phyloP scores from a whole-genome alignment of 176 grass and related monocot species.

The Oryza nivara region DNA sequence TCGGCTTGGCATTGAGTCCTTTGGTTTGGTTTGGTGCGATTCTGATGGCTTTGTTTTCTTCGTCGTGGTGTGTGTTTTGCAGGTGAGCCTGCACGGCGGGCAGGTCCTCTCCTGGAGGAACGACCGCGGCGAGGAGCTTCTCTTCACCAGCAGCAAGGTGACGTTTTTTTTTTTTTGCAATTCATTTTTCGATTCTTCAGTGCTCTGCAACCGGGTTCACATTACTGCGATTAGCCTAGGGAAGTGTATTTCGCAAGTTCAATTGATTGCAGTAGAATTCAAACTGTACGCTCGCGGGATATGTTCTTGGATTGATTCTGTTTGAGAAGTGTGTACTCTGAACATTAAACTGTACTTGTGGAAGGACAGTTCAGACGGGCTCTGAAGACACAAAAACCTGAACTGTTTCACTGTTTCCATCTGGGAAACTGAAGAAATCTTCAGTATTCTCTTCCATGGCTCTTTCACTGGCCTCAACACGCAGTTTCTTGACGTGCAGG shows the following conservation, averaged over 20 bases:
- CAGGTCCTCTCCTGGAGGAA: constrained; percentile 95
- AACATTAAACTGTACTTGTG: constrained; percentile 3
- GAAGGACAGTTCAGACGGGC: neutral
- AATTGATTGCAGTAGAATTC: neutral
- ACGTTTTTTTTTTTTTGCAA: neutral
- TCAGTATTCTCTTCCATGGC: neutral
- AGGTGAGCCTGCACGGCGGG: constrained; percentile 95
- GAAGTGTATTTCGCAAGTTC: neutral
- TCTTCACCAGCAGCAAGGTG: constrained; percentile 99
- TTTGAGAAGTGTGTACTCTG: neutral
- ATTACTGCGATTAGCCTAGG: neutral
- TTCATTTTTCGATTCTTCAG: neutral
- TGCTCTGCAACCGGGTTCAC: neutral
- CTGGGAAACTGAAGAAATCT: neutral
- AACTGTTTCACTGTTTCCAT: neutral
- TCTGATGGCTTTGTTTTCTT: constrained; percentile 43
- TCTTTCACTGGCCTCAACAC: constrained; percentile 9
- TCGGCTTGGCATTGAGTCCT: constrained; percentile 8
- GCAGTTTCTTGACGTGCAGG: constrained; percentile 53
- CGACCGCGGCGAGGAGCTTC: constrained; percentile 85
- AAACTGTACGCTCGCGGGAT: neutral
- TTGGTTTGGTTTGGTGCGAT: neutral
- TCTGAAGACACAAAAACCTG: neutral
- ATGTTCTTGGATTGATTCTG: constrained; percentile 5
- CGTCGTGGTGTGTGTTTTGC: constrained; percentile 14